Evolutionary conservation across 2,329 filamentous ascomycete species (phyloP), one percentile per base, ranked within the genome.

Genomic region (Didymella exigua): DNA sequence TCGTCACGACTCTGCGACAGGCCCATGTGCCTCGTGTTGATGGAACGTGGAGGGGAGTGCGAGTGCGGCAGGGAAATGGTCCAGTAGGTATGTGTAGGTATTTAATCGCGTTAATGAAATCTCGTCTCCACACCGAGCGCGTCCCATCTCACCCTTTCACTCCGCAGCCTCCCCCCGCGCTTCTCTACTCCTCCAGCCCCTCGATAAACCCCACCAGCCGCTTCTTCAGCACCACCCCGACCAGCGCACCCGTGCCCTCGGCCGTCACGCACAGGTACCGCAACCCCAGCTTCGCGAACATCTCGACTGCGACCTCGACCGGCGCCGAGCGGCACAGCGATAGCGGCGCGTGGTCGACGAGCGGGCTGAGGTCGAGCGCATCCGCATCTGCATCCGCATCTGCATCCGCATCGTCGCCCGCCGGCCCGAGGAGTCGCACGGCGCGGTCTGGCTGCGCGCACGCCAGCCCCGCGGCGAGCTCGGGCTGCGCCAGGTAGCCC

Each of bases 161-260:
- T n/a, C n/a, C n/a, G n/a, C n/a, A n/a, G n/a, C n/a, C n/a, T n/a
- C n/a, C n/a, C n/a, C n/a, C n/a, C n/a, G n/a, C n/a, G n/a, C 31
- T 14, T 38, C 36, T 19, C 11, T 23, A 19, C 30, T 59, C 56
- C 21, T 40, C 53, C 38, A 81, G 61, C 9, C 66, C 67, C 61
- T 84, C 82, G 49, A 85, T 61, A 75, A 80, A 83, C 31, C 76
- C 76, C 3, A 85, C 79, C 44, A 85, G 58, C 47, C 82, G 72
- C 74, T 86, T 86, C 77, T 85, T 86, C 53, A 85, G 82, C 24
- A 84, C 76, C 0, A 85, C 80, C 0, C 84, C 83, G 3, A 82
- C 70, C 41, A 84, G 67, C 57, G 61, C 74, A 1, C 81, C 78
- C 19, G 75, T 82, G 1, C 81, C 81, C 55, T 83, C 79, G 57